Evolutionary conservation across 2,329 filamentous ascomycete species (phyloP), one percentile per base, ranked within the genome.

Genomic region (Curvularia lunata): DNA sequence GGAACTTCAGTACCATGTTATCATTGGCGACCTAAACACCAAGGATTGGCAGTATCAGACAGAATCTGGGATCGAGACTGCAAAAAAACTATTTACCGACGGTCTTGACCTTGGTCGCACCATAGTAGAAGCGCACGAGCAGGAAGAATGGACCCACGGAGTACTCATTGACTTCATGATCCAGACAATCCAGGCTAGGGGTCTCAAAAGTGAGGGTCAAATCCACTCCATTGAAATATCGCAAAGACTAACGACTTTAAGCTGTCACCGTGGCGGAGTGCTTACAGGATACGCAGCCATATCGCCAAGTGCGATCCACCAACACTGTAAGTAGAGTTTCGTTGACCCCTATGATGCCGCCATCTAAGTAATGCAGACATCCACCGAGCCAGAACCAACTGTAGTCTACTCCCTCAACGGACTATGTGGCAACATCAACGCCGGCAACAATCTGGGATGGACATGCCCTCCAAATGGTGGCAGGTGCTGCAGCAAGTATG

Each of bases 11-110:
- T 86, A 85, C 77, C 83, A 84, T 63, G 80, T 85, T 65, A 81
- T 84, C 65, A 85, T 82, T 59, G 77, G 85, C 64, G 83, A 86
- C 58, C 73, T 87, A 23, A 85, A 87, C 67, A 79, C 84, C 0
- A 80, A 83, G 46, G 85, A 86, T 71, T 86, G 85, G 79, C 81
- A 85, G 64, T 78, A 82, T 40, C 71, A 79, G 53, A 75, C 80
- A 1, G 76, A 82, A 0, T 63, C 73, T 50, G 61, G 73, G 42
- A 80, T 81, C 40, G 72, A 80, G 37, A 79, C 81, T 68, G 81
- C 83, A 64, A 74, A 85, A 74, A 71, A 80, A 58, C 78, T 77
- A 58, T 85, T 86, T 69, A 66, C 25, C 19, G 42, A 52, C 30
- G 51, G 58, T 12, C 37, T 58, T n/a, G 51, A 61, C 23, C 23